Base-by-base conservation (phyloP, 805 yeast genomes). In the Spathaspora boniae region DNA sequence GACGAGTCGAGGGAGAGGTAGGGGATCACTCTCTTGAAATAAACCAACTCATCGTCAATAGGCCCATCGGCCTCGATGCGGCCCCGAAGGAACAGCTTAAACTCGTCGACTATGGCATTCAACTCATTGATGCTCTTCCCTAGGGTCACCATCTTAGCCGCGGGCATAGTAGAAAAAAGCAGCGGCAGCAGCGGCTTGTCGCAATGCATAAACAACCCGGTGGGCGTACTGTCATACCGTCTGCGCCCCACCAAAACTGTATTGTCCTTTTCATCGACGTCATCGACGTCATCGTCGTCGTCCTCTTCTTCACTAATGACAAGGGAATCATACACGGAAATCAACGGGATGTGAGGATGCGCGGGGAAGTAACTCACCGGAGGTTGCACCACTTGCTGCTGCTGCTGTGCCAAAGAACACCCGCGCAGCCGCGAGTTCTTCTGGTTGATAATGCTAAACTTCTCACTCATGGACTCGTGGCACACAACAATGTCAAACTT, bases 61-160 rank as follows among this genome's bases (percentile, higher is more conserved):
- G 31, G 33, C 18, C 24, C 22, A 37, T 60, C 65, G 21, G 46
- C 34, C 26, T 56, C 62, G 28, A 60, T 56, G 32, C 58, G 51
- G 6, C 46, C 47, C 34, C 48, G 49, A 40, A 70, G 50, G 40
- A 62, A 74, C 4, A 41, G 35, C 43, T 70, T 74, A 48, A 72
- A 72, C 45, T 74, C 79, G 9, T 63, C 61, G 16, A 74, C 70
- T 27, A 63, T 53, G 3, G 38, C 21, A 37, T 70, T 68, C 71
- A 79, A 73, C 45, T 77, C 84, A 45, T 69, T 72, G 34, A 78
- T 46, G 6, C 75, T 60, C 36, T 68, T 67, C 8, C 80, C 81
- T 22, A 72, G 46, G 27, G 53, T 56, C 9, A 53, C 42, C 43
- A 50, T 46, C 29, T 58, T 57, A n/a, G 45, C 36, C 9, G 26